phyloP scores from a whole-genome alignment of 1,284 basidiomycete species.

The Ceratobasidium sp. region DNA sequence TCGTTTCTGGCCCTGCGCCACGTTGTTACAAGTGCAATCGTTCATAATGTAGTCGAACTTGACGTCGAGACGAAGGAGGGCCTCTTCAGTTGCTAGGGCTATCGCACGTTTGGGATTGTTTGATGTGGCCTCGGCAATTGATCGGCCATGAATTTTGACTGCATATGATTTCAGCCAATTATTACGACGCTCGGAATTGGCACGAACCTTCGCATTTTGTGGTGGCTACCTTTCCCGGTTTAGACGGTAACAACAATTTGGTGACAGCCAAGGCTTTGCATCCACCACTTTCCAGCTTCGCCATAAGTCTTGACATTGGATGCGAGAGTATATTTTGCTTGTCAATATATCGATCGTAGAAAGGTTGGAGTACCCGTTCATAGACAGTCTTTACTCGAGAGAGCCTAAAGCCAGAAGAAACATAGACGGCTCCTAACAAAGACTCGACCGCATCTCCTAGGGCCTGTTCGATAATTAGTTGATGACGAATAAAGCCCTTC shows the following conservation, averaged over 20 bases:
- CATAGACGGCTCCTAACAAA: slow-evolving; percentile 78
- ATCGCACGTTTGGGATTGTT: slow-evolving; percentile 5
- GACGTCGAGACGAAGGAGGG: not conserved
- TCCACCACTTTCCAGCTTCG: slow-evolving; percentile 20
- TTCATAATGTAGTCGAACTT: not conserved
- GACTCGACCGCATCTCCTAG: slow-evolving; percentile 84
- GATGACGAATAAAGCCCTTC: slow-evolving; percentile 13
- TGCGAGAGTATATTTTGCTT: slow-evolving; percentile 36
- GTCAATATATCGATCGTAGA: slow-evolving; percentile 47
- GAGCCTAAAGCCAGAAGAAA: slow-evolving; percentile 77
- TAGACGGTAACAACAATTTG: slow-evolving; percentile 3
- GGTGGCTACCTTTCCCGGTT: not conserved
- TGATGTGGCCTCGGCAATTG: slow-evolving; percentile 7
- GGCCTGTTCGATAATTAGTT: slow-evolving; percentile 60
- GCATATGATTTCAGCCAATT: not conserved
- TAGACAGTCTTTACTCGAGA: slow-evolving; percentile 74
- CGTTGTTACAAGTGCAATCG: slow-evolving; percentile 25
- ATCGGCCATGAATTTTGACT: slow-evolving; percentile 33
- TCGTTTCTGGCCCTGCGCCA: slow-evolving; percentile 19
- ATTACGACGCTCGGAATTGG: not conserved
- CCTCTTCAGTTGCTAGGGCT: slow-evolving; percentile 9
- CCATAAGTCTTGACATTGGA: slow-evolving; percentile 32
- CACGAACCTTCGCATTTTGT: slow-evolving; percentile 36
- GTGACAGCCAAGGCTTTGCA: slow-evolving; percentile 9
- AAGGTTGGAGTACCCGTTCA: slow-evolving; percentile 51